phyloP scores from a whole-genome alignment of 805 yeast genomes.

The Allodekkera sacchari region DNA sequence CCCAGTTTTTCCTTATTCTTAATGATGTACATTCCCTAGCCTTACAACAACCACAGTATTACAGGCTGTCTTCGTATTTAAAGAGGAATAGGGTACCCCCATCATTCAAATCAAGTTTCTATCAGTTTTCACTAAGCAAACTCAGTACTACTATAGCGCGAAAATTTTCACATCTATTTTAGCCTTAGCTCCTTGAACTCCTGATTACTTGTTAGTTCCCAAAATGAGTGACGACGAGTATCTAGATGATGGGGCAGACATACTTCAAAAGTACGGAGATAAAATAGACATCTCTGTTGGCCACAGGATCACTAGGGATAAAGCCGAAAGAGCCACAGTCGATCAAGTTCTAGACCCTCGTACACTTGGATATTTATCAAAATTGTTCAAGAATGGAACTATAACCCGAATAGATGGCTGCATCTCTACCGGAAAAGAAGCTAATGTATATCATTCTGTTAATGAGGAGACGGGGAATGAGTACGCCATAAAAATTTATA shows the following conservation, averaged over 20 bases:
- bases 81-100: no score
- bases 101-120: no score
- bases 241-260: conserved; percentile 37
- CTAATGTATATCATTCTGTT: conserved; percentile 89
- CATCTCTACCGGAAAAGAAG: conserved; percentile 94
- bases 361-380: conserved; percentile 74
- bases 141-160: no score
- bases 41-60: no score
- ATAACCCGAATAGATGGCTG: conserved; percentile 88
- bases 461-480: conserved; percentile 40
- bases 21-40: no score
- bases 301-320: conserved; percentile 62
- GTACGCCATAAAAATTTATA: conserved; percentile 87
- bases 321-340: conserved; percentile 91
- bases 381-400: conserved; percentile 75
- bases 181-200: no score
- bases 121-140: no score
- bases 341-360: conserved; percentile 96
- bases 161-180: no score
- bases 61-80: no score
- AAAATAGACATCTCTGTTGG: conserved; percentile 59
- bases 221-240: no score
- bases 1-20: no score
- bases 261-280: conserved; percentile 55
- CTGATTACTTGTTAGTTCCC: no score